These are phyloP conservation scores for Xylaria sp. DNA, from an alignment of 2,329 filamentous ascomycete genomes.

Conservation along the genomic window DNA sequence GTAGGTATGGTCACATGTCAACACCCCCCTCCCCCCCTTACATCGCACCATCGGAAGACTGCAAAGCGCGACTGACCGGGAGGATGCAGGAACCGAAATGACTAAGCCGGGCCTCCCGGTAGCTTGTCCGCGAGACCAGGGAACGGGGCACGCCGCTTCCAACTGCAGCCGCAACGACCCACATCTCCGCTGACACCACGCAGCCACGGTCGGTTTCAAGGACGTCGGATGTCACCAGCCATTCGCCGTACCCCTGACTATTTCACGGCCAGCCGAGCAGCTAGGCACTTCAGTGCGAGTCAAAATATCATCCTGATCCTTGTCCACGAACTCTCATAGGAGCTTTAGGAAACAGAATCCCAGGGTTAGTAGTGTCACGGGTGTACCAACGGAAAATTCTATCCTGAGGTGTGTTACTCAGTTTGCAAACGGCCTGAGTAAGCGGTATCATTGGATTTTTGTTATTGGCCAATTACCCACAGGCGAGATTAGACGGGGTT, in stretches of 20 bases:
- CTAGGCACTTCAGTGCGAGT: neutral
- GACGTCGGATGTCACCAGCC: no score
- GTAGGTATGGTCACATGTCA: constrained; percentile 8
- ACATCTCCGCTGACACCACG: neutral
- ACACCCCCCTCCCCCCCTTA: neutral
- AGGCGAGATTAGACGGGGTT: neutral
- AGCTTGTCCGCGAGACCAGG: neutral
- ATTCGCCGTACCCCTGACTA: no score
- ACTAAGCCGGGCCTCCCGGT: neutral
- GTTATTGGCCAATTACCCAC: neutral
- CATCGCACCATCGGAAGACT: neutral
- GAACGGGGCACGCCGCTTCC: neutral
- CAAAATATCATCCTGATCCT: neutral
- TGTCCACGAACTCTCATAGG: neutral
- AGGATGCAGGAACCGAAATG: neutral
- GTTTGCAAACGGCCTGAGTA: neutral
- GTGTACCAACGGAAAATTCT: neutral
- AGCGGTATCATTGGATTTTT: neutral
- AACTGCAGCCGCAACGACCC: neutral
- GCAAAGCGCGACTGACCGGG: neutral
- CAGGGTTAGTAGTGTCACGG: neutral
- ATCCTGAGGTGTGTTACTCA: neutral
- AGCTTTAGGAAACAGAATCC: neutral
- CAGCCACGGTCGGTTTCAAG: no score
- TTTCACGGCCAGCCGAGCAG: neutral